phyloP scores from a whole-genome alignment of 116 monocot species.

The Zostera marina region DNA sequence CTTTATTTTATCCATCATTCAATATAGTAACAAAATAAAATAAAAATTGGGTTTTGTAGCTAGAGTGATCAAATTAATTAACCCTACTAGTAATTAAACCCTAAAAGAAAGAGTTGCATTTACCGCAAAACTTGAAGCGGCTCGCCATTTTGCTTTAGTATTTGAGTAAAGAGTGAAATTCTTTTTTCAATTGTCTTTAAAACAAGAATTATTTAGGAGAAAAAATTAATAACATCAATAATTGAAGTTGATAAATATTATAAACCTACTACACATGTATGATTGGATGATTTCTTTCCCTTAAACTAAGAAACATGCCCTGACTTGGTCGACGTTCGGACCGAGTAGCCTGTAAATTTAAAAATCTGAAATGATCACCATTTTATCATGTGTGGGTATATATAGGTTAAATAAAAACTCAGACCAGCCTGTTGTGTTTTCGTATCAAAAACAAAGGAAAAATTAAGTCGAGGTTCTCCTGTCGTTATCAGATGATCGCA shows the following conservation, averaged over 20 bases:
- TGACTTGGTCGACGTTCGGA: slow-evolving; percentile 59
- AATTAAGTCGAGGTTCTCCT: slow-evolving; percentile 57
- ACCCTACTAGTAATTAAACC: too few species aligned
- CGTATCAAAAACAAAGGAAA: slow-evolving; percentile 76
- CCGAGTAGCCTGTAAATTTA: slow-evolving; percentile 47
- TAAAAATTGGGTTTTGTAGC: too few species aligned
- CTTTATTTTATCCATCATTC: slow-evolving; percentile 10
- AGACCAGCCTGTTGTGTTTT: too few species aligned
- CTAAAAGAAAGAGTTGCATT: too few species aligned
- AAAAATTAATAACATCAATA: not conserved
- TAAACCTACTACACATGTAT: slow-evolving; percentile 59
- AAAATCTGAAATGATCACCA: not conserved
- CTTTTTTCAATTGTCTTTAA: slow-evolving; percentile 70
- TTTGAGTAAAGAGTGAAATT: slow-evolving; percentile 69
- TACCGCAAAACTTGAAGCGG: slow-evolving; percentile 78
- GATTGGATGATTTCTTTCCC: slow-evolving; percentile 49
- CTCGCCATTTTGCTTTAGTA: slow-evolving; percentile 84
- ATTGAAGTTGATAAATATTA: too few species aligned
- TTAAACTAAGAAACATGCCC: slow-evolving; percentile 73
- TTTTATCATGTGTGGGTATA: too few species aligned
- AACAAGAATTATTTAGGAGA: not conserved
- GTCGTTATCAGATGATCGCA: slow-evolving; percentile 72
- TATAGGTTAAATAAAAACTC: too few species aligned
- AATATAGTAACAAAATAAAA: not conserved
- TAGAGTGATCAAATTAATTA: too few species aligned